Conservation (phyloP, 805 yeast species). For the Yarrowia sp. region DNA sequence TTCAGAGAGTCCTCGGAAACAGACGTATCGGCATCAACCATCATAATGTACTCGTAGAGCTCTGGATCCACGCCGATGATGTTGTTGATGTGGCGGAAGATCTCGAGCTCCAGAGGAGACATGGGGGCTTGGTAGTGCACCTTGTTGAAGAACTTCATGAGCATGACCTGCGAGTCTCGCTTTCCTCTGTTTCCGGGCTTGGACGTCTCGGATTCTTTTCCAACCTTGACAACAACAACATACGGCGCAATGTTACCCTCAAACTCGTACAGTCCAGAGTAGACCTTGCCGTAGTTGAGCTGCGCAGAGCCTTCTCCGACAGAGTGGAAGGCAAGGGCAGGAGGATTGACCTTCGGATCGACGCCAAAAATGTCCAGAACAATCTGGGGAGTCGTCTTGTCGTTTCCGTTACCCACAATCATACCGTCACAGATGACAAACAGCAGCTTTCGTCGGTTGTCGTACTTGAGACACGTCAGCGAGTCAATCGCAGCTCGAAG, state of each 20-base stretch:
- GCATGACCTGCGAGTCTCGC: conserved; percentile 59
- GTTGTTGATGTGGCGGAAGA: conserved; percentile 54
- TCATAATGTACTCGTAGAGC: conserved; percentile 53
- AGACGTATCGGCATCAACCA: conserved; percentile 65
- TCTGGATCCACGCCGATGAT: conserved; percentile 62
- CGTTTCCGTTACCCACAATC: conserved; percentile 60
- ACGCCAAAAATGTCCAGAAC: conserved; percentile 48
- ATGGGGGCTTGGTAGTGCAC: conserved; percentile 59
- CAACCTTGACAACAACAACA: conserved; percentile 54
- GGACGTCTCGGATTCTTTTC: conserved; percentile 51
- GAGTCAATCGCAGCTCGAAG: conserved; percentile 58
- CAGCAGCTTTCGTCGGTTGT: conserved; percentile 55
- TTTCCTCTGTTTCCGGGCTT: conserved; percentile 64
- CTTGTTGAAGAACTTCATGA: conserved; percentile 58
- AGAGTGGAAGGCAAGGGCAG: conserved; percentile 54
- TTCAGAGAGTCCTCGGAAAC: conserved; percentile 54
- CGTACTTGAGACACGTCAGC: conserved; percentile 53
- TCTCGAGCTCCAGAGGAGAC: conserved; percentile 56
- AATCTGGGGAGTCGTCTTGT: conserved; percentile 54
- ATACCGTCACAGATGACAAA: conserved; percentile 60
- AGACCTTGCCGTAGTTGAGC: conserved; percentile 60
- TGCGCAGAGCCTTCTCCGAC: conserved; percentile 60
- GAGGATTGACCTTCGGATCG: conserved; percentile 49
- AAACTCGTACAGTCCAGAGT: conserved; percentile 59
- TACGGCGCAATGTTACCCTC: conserved; percentile 56